Evolutionary conservation across 768 basidiomycete species (phyloP).

Genomic region (Gloeopeniophorella convolvens): DNA sequence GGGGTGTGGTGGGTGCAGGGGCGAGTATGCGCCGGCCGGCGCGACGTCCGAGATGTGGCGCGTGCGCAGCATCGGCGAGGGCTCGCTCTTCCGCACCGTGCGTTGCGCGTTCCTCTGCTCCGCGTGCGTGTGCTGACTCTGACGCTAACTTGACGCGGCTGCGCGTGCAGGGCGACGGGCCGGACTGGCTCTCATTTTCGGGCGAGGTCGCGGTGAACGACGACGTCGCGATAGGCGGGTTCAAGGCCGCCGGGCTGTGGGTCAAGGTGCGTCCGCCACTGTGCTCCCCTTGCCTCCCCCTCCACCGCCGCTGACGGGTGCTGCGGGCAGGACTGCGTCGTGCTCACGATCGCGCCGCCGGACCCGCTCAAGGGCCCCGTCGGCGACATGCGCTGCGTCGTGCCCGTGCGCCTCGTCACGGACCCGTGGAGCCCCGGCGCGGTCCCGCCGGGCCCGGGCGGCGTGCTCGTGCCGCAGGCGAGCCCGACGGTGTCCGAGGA

Average conservation of each 20-base stretch:
- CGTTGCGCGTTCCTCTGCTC: background rate
- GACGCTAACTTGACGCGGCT: background rate
- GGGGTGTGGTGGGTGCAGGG: background rate
- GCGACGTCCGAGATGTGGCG: constrained; percentile 17
- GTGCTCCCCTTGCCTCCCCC: background rate
- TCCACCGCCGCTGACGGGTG: too few species aligned
- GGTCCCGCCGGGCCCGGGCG: constrained; percentile 28
- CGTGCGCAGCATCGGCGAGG: constrained; percentile 8
- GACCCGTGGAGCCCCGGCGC: constrained; percentile 39
- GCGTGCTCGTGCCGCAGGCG: constrained; percentile 7
- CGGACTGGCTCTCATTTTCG: constrained; percentile 53
- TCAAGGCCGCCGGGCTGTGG: constrained; percentile 56
- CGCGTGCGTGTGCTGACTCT: background rate
- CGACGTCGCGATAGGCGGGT: constrained; percentile 49
- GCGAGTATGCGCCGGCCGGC: background rate
- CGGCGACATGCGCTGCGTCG: constrained; percentile 48
- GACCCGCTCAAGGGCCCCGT: constrained; percentile 51
- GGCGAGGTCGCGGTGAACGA: constrained; percentile 54
- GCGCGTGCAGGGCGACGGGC: constrained; percentile 47
- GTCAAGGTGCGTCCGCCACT: constrained; percentile 62
- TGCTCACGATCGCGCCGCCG: constrained; percentile 53
- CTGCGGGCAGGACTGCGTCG: constrained; percentile 51
- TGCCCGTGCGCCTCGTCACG: constrained; percentile 62
- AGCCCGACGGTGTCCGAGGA: constrained; percentile 6
- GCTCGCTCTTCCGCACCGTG: constrained; percentile 7